Conservation (phyloP, 148 eudicot genomes). For the Rhododendron kiyosumense region DNA sequence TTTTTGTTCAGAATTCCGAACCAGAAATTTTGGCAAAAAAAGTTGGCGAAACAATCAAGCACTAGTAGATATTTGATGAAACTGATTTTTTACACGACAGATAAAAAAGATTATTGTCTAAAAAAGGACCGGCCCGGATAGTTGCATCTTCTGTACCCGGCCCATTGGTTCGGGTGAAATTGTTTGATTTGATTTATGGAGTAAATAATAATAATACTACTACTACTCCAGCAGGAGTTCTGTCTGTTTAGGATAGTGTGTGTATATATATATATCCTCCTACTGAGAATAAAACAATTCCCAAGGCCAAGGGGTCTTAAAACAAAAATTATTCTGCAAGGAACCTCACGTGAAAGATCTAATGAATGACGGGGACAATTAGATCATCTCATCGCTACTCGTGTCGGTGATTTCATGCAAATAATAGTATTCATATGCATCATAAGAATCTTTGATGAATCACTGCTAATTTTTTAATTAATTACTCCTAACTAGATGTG, state of each 20-base stretch:
- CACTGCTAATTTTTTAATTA: too few relatives aligned
- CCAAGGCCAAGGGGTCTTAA: not conserved
- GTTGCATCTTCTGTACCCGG: not conserved
- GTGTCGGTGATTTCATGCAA: not conserved
- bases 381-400: not conserved
- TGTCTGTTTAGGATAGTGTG: not conserved
- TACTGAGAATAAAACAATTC: not conserved
- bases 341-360: not conserved
- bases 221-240: not conserved
- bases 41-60: not conserved
- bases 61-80: not conserved
- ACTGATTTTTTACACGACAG: not conserved
- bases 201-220: too few relatives aligned
- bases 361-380: not conserved
- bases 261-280: too few relatives aligned
- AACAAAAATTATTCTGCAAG: not conserved
- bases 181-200: too few relatives aligned
- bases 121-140: not conserved
- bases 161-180: not conserved
- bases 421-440: not conserved
- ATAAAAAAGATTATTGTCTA: not conserved
- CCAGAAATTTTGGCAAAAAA: too few relatives aligned
- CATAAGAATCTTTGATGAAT: too few relatives aligned
- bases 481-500: too few relatives aligned
- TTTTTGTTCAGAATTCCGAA: too few relatives aligned